These are phyloP conservation scores for Suaeda aralocaspica DNA, from an alignment of 148 eudicot species.

Conservation along the genomic window DNA sequence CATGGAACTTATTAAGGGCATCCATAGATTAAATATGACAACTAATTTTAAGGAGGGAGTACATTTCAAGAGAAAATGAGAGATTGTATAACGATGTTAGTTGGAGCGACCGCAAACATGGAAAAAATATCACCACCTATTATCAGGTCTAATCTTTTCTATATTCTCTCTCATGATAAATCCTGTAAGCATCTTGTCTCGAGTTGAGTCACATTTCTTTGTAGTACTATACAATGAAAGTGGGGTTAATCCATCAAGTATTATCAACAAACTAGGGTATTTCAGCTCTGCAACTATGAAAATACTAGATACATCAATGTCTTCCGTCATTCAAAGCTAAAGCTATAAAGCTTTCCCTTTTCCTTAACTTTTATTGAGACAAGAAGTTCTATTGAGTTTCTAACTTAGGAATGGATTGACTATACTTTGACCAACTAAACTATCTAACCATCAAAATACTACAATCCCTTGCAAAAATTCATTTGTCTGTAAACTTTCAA, in stretches of 20 bases:
- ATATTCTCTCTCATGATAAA: neutral
- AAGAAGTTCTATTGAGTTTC: too few relatives aligned
- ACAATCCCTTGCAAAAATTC: too few relatives aligned
- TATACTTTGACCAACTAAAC: too few relatives aligned
- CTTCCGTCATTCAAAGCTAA: conserved; percentile 4
- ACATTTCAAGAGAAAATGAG: too few relatives aligned
- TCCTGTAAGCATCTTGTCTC: neutral
- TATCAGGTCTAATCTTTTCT: neutral
- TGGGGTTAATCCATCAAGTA: conserved; percentile 23
- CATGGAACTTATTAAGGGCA: too few relatives aligned
- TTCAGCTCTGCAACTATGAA: conserved; percentile 23
- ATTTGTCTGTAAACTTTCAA: too few relatives aligned
- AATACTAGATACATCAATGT: conserved; percentile 1
- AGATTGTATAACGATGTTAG: neutral
- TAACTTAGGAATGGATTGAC: too few relatives aligned
- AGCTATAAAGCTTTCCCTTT: too few relatives aligned
- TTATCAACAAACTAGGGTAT: conserved; percentile 8
- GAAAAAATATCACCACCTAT: neutral
- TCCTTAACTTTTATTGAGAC: too few relatives aligned
- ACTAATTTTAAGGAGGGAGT: too few relatives aligned
- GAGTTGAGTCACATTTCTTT: neutral
- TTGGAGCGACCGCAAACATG: neutral
- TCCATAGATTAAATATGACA: too few relatives aligned
- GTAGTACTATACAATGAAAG: conserved; percentile 6
- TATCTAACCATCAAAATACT: too few relatives aligned